A percentile compares a stretch with the other conserved stretches of the same genome.
phyloP scores from a whole-genome alignment of 1,139 yeast genomes.

The Hemisphaericaspora xylanilytica region DNA sequence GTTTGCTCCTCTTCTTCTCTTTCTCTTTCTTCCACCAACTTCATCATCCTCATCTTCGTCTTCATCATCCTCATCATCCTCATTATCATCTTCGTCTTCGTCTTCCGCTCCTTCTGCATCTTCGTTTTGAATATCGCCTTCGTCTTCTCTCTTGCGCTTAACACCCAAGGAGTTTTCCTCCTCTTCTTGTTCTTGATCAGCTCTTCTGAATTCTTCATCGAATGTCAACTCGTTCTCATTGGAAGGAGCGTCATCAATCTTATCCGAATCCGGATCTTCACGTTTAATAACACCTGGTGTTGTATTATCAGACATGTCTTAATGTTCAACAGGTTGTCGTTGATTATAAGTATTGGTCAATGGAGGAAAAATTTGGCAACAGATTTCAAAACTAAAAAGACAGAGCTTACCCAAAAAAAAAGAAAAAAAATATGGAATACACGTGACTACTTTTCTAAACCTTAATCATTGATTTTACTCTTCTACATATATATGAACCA shows the following conservation, averaged over 20 bases:
- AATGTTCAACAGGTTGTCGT: background rate
- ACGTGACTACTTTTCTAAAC: too few relatives aligned
- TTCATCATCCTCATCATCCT: slow-evolving; percentile 62
- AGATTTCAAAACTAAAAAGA: background rate
- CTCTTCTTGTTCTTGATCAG: slow-evolving; percentile 10
- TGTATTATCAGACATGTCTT: slow-evolving; percentile 2
- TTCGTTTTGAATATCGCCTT: slow-evolving; percentile 6
- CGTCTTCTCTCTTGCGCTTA: slow-evolving; percentile 5
- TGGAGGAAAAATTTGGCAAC: background rate
- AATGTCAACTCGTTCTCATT: slow-evolving; percentile 12
- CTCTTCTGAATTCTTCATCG: slow-evolving; percentile 16
- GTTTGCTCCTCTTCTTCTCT: slow-evolving; percentile 72
- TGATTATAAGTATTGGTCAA: background rate
- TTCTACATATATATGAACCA: slow-evolving; percentile 43
- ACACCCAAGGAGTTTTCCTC: background rate
- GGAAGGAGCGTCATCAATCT: slow-evolving; percentile 5
- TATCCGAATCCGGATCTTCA: slow-evolving; percentile 5
- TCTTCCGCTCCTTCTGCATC: slow-evolving; percentile 14
- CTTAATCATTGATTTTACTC: slow-evolving; percentile 16
- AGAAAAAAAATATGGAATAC: background rate
- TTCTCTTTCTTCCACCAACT: slow-evolving; percentile 44
- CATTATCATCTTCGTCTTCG: slow-evolving; percentile 44
- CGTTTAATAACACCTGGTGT: slow-evolving; percentile 2
- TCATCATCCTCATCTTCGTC: slow-evolving; percentile 54
- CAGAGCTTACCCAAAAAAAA: background rate